A percentile compares a stretch with the other conserved stretches of the same genome.
These are phyloP conservation scores for Botryosphaeria dothidea DNA, from an alignment of 2,329 filamentous ascomycete genomes.

Conservation along the genomic window DNA sequence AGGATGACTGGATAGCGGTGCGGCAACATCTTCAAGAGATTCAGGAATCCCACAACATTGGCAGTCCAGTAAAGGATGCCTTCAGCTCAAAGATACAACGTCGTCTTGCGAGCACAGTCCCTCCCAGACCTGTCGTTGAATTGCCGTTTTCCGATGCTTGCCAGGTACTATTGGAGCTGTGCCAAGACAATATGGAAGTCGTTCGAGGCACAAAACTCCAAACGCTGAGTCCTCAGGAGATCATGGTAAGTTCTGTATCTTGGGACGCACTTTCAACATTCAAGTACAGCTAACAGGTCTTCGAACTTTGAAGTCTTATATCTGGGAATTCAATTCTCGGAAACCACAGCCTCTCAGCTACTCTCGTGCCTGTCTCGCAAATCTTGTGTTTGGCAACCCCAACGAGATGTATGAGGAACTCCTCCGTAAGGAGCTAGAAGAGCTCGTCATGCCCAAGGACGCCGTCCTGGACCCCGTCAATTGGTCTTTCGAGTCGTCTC, in stretches of 20 bases:
- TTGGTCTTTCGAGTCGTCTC: slow-evolving; percentile 67
- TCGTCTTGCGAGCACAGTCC: slow-evolving; percentile 89
- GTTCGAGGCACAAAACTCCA: slow-evolving; percentile 33
- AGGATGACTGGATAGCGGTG: slow-evolving; percentile 39
- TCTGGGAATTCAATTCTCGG: slow-evolving; percentile 72
- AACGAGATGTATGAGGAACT: slow-evolving; percentile 70
- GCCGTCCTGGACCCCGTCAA: slow-evolving; percentile 71
- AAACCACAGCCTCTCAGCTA: slow-evolving; percentile 83
- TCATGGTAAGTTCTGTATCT: slow-evolving; percentile 24
- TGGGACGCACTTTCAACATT: background rate
- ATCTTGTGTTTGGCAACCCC: slow-evolving; percentile 68
- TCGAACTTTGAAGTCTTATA: slow-evolving; percentile 61
- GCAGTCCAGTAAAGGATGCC: slow-evolving; percentile 68
- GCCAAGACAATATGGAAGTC: slow-evolving; percentile 68
- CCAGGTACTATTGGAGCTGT: slow-evolving; percentile 68
- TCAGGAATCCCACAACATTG: slow-evolving; percentile 61
- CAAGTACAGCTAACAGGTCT: background rate
- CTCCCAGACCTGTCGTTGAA: slow-evolving; percentile 84
- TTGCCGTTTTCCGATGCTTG: slow-evolving; percentile 72
- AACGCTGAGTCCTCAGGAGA: slow-evolving; percentile 33
- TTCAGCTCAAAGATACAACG: slow-evolving; percentile 91
- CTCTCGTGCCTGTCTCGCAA: slow-evolving; percentile 76
- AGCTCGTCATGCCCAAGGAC: slow-evolving; percentile 72
- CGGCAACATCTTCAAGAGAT: slow-evolving; percentile 53
- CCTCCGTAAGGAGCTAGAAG: slow-evolving; percentile 77